Evolutionary conservation across 1,284 basidiomycete species (phyloP).

Genomic region (Anthracocystis panici-leucophaei): DNA sequence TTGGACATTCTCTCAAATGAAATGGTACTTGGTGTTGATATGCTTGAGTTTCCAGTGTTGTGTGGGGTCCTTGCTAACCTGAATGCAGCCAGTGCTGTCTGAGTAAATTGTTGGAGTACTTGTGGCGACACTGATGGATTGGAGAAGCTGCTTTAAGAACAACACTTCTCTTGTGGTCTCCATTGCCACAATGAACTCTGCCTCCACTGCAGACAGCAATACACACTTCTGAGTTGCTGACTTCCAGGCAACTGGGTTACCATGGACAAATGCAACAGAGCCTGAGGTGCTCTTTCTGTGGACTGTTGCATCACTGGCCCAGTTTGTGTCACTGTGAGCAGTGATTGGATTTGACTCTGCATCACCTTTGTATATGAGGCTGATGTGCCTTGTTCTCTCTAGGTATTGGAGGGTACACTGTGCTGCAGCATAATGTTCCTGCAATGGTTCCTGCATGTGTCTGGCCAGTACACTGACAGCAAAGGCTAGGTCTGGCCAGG

Average conservation of each 20-base stretch:
- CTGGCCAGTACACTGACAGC: slow-evolving; percentile 2
- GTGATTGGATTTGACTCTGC: too few relatives aligned
- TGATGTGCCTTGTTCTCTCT: too few relatives aligned
- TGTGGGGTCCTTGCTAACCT: slow-evolving; percentile 14
- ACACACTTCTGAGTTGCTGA: slow-evolving; percentile 8
- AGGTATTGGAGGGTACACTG: neutral
- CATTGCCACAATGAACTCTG: slow-evolving; percentile 11
- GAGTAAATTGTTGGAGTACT: neutral
- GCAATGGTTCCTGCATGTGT: slow-evolving; percentile 10
- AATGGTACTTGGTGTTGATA: slow-evolving; percentile 18
- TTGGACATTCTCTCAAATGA: slow-evolving; percentile 13
- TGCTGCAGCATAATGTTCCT: slow-evolving; percentile 8
- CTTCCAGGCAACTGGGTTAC: slow-evolving; percentile 17
- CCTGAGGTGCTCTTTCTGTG: slow-evolving; percentile 9
- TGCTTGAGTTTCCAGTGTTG: slow-evolving; percentile 26
- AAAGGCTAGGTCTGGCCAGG: neutral
- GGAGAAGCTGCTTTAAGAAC: too few relatives aligned
- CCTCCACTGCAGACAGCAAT: slow-evolving; percentile 3
- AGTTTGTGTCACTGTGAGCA: too few relatives aligned
- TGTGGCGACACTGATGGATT: neutral
- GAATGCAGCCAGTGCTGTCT: slow-evolving; percentile 5
- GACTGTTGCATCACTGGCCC: slow-evolving; percentile 1
- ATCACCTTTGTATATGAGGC: too few relatives aligned
- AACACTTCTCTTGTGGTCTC: too few relatives aligned
- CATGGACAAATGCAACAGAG: slow-evolving; percentile 9